phyloP scores from a whole-genome alignment of 768 basidiomycete species.

The Boletus sp. region DNA sequence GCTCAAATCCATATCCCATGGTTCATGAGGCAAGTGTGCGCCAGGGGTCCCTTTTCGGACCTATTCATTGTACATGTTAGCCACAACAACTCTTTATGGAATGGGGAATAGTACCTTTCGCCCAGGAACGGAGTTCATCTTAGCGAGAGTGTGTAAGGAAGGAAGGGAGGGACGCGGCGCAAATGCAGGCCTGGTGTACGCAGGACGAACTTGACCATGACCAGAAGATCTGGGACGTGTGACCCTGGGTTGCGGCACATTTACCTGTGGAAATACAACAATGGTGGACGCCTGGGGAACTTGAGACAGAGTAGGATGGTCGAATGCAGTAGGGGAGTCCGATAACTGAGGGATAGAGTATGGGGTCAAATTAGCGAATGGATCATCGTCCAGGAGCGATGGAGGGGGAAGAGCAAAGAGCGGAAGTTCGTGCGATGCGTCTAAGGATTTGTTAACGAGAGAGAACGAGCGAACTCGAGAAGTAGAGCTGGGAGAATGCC shows the following conservation, averaged over 20 bases:
- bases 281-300: conserved; percentile 10
- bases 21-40: conserved; percentile 42
- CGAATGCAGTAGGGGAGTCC: neutral
- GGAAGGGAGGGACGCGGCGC: conserved; percentile 42
- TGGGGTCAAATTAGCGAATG: conserved; percentile 61
- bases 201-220: conserved; percentile 37
- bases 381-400: conserved; percentile 63
- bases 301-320: conserved; percentile 6
- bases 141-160: conserved; percentile 39
- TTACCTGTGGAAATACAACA: conserved; percentile 12
- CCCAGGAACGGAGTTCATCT: conserved; percentile 32
- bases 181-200: conserved; percentile 43
- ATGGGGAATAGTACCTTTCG: conserved; percentile 34
- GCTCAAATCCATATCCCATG: conserved; percentile 36
- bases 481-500: too few species aligned
- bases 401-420: conserved; percentile 2
- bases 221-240: conserved; percentile 35
- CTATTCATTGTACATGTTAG: conserved; percentile 19
- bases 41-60: conserved; percentile 42
- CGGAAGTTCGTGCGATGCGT: neutral
- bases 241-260: conserved; percentile 8
- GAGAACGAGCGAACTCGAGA: conserved; percentile 14
- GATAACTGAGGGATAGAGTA: neutral
- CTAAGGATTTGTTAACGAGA: neutral
- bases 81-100: neutral